Evolutionary conservation across 805 yeast genomes (phyloP).

Genomic region (Isabelozyma heimii): DNA sequence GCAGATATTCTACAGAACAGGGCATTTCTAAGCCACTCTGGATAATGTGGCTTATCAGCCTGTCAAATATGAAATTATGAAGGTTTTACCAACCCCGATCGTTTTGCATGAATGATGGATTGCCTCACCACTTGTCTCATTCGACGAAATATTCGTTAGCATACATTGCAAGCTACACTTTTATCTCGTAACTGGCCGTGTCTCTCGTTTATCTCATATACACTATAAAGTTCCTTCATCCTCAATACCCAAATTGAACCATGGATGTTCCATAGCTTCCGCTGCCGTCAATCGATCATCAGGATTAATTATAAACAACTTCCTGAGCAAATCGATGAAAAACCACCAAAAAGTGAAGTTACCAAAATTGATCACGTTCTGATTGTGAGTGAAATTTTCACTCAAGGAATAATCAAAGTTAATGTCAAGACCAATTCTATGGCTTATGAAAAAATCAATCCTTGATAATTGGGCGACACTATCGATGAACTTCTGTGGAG

Average conservation of each 20-base stretch:
- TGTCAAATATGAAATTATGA: no score
- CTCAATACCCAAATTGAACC: conserved; percentile 47
- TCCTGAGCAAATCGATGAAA: conserved; percentile 48
- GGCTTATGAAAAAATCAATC: conserved; percentile 43
- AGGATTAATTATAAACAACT: conserved; percentile 39
- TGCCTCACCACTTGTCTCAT: no score
- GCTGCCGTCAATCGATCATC: conserved; percentile 35
- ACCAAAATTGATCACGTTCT: conserved; percentile 48
- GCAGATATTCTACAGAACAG: no score
- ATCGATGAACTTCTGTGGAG: conserved; percentile 36
- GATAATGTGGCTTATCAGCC: no score
- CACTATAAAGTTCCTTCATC: conserved; percentile 37
- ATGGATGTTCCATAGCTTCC: conserved; percentile 46
- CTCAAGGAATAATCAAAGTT: conserved; percentile 38
- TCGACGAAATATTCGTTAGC: no score
- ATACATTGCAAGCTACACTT: no score
- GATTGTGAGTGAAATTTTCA: conserved; percentile 35
- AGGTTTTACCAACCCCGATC: no score
- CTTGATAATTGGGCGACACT: conserved; percentile 41
- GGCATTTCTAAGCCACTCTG: no score
- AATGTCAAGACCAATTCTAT: conserved; percentile 37
- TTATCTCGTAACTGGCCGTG: no score
- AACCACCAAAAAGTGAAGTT: conserved; percentile 80
- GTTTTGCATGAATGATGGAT: no score
- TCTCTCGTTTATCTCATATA: not conserved